Base-by-base conservation (phyloP, 2,329 filamentous ascomycete genomes). In the Stagonosporopsis vannaccii region DNA sequence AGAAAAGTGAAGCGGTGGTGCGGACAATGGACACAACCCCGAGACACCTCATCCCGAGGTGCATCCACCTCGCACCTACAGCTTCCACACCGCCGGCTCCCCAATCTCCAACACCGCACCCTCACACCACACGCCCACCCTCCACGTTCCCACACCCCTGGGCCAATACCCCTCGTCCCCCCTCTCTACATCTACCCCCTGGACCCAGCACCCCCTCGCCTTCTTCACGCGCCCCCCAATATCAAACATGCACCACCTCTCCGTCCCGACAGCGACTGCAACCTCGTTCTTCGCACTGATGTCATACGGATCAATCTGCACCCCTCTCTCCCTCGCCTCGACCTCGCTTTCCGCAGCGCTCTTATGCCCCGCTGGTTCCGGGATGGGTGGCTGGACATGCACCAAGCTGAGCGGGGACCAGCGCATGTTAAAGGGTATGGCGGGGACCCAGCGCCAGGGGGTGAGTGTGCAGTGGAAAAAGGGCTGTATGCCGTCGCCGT, bases 71-170 rank as follows among this genome's bases (percentile, higher is more conserved):
- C 8, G 6, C 12, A 28, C 4, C n/a, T 47, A 56, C 47, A 56
- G 36, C 37, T 68, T 71, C 70, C 69, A 74, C 60, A 65, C 66
- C 41, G 62, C 13, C 19, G 66, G 65, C 36, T 58, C 47, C 9
- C 59, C 58, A 49, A 73, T 61, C 11, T 30, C 46, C 56, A 72
- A 59, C 32, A 65, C 57, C 4, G 63, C 63, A 26, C 71, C 66
- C 43, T 73, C 71, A 59, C 70, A 60, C 71, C 71, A 74, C 17
- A 50, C 63, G 4, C 70, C 70, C 6, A 74, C 45, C 7, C 61
- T 45, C 68, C 67, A 73, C 22, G 66, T 60, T 13, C 41, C 45
- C 15, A 71, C 28, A 0, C 53, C 56, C 36, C 59, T 53, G 1
- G 70, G 69, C 59, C 63, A 73, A 37, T 63, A 73, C 49, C 50